phyloP scores from a whole-genome alignment of 2,329 filamentous ascomycete genomes.

The Colletotrichum lupini region DNA sequence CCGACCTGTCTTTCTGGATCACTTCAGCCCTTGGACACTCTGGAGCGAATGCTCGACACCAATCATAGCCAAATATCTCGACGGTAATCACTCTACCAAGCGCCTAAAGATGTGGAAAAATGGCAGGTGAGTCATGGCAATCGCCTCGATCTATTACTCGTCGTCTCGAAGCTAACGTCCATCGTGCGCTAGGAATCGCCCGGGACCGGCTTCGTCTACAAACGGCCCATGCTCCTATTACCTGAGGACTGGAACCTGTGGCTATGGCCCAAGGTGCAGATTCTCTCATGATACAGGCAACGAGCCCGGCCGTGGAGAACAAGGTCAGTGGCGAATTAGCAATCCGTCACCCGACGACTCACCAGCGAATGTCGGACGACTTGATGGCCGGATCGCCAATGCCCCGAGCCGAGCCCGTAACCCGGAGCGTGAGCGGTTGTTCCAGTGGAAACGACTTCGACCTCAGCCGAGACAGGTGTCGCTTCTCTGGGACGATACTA shows the following conservation, averaged over 20 bases:
- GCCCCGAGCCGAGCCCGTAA: not conserved
- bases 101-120: too few species aligned
- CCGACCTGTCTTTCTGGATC: too few species aligned
- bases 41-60: too few species aligned
- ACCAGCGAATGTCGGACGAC: too few species aligned
- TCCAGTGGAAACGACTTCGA: conserved; percentile 10
- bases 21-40: too few species aligned
- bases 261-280: not conserved
- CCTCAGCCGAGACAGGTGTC: not conserved
- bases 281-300: not conserved
- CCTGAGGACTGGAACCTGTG: not conserved
- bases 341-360: too few species aligned
- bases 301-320: not conserved
- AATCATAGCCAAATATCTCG: too few species aligned
- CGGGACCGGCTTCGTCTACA: not conserved
- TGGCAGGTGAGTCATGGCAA: too few species aligned
- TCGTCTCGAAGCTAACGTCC: too few species aligned
- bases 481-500: not conserved
- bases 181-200: not conserved
- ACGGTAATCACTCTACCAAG: too few species aligned
- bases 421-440: conserved; percentile 1
- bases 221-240: not conserved
- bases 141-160: too few species aligned
- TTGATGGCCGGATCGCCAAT: not conserved
- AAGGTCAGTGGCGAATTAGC: not conserved